Percentiles rank a stretch among this genome's conserved stretches.
These are phyloP conservation scores for Aspergillus amoenus DNA, from an alignment of 2,329 filamentous ascomycete species.

Conservation along the genomic window DNA sequence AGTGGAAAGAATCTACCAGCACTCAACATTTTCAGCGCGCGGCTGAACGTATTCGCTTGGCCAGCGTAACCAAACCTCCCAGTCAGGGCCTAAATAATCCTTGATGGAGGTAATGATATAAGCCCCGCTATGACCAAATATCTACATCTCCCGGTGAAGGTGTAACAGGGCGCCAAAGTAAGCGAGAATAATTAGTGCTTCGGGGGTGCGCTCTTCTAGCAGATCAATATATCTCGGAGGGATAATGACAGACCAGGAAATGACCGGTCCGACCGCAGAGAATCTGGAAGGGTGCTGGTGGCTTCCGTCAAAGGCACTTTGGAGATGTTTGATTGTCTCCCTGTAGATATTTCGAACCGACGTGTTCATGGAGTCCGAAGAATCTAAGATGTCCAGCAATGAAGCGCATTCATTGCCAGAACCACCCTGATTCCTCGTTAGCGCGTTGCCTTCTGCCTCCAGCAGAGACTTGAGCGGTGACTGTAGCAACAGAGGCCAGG, in stretches of 20 bases:
- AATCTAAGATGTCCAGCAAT: background rate
- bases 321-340: background rate
- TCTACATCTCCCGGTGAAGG: background rate
- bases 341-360: background rate
- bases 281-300: background rate
- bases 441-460: background rate
- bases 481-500: constrained; percentile 9
- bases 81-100: background rate
- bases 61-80: background rate
- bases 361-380: background rate
- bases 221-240: background rate
- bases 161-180: background rate
- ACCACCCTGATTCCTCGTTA: background rate
- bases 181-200: background rate
- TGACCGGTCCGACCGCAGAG: background rate
- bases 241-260: background rate
- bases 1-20: too few relatives aligned
- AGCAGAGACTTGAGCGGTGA: background rate
- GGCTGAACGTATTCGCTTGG: background rate
- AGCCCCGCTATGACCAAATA: background rate
- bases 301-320: background rate
- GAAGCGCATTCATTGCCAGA: background rate
- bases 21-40: too few relatives aligned
- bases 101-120: background rate
- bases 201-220: background rate